Evolutionary conservation across 352 stramenopile genomes (phyloP), one percentile per base, ranked within the genome.

Genomic region (Pythium dissimile): DNA sequence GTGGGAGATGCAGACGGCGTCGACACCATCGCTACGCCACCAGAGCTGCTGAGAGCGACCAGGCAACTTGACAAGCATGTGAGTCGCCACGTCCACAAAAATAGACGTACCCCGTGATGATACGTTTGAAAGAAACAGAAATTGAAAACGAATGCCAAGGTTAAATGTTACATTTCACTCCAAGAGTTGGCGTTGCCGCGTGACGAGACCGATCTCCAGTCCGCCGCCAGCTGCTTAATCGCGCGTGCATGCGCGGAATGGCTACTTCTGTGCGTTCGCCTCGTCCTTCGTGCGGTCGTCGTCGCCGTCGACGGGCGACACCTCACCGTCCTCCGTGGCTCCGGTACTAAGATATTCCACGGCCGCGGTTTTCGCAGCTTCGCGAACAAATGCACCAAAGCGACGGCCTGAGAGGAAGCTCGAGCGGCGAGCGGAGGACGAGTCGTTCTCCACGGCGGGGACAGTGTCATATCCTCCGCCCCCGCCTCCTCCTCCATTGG

Each of bases 1-100:
- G 26, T 5, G 21, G 24, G 51, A 30, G 28, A 46, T 6, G 20
- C 42, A 11, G 45, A 27, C 21, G 65, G 60, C 13, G 39, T 55
- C 48, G 31, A 42, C 34, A 23, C 15, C 47, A 54, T 54, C 28
- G n/a, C n/a, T n/a, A n/a, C n/a, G n/a, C n/a, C n/a, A n/a, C n/a
- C n/a, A n/a, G n/a, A n/a, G n/a, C n/a, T n/a, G n/a, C n/a, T n/a
- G n/a, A n/a, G n/a, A n/a, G n/a, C n/a, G n/a, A n/a, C n/a, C n/a
- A n/a, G n/a, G n/a, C n/a, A n/a, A n/a, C n/a, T 83, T 38, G 69
- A 73, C 21, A 64, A 62, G 41, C 84, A 87, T 47, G 78, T 59
- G 13, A n/a, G 7, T 20, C 28, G 41, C 41, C 41, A 12, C 39
- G 39, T 13, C n/a, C 4, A 20, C 21, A n/a, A 4, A 48, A 48